Evolutionary conservation across 495 filamentous ascomycete genomes (phyloP).

Genomic region (Hypoxylon intermedium): DNA sequence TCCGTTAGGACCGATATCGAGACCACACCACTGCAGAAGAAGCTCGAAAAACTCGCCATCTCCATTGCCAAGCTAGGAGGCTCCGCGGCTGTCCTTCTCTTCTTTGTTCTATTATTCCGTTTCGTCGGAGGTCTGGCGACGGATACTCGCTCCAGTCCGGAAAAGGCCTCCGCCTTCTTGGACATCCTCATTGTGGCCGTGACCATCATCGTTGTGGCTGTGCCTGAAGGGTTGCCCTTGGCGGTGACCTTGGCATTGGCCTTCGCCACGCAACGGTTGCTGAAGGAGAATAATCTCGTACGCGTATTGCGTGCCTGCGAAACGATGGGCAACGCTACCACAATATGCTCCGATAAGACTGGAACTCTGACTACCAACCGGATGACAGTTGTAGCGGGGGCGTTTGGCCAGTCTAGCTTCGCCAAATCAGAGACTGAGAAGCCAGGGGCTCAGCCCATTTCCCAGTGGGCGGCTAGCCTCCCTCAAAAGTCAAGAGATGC

Average conservation of each 20-base stretch:
- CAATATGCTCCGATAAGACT: constrained; percentile 86
- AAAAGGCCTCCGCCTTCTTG: constrained; percentile 78
- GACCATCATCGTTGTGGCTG: constrained; percentile 82
- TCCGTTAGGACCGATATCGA: constrained; percentile 77
- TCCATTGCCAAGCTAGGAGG: constrained; percentile 80
- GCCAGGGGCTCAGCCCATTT: constrained; percentile 49
- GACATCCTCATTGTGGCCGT: constrained; percentile 83
- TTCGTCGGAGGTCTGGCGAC: constrained; percentile 69
- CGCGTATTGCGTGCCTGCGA: constrained; percentile 79
- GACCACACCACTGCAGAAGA: constrained; percentile 78
- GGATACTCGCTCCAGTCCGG: constrained; percentile 52
- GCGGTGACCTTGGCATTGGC: constrained; percentile 83
- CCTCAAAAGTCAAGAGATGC: constrained; percentile 60
- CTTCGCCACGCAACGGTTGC: constrained; percentile 79
- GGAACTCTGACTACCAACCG: constrained; percentile 80
- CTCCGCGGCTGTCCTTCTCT: constrained; percentile 72
- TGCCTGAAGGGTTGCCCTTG: constrained; percentile 82
- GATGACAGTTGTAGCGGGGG: constrained; percentile 75
- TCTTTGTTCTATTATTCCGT: constrained; percentile 77
- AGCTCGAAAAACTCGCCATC: constrained; percentile 76
- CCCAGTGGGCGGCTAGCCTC: constrained; percentile 66
- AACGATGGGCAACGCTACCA: constrained; percentile 87
- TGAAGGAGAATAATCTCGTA: constrained; percentile 84
- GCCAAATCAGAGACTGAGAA: constrained; percentile 53
- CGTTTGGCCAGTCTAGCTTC: constrained; percentile 66